A percentile compares a stretch with the other conserved stretches of the same genome.
Evolutionary conservation across 768 basidiomycete species (phyloP).

Genomic region (Thelephora ganbajun): DNA sequence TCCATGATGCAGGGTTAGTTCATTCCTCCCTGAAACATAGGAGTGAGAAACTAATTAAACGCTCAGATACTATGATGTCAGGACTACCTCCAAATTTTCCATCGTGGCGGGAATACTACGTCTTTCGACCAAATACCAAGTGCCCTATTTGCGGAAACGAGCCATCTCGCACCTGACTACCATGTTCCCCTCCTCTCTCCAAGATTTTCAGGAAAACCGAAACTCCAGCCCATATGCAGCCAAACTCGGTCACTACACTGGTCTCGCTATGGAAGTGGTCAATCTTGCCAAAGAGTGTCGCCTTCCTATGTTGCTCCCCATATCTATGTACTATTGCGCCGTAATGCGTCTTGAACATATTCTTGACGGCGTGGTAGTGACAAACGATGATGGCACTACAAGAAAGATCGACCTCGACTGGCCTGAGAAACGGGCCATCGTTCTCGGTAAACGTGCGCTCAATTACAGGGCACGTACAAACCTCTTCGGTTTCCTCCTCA

Average conservation of each 20-base stretch:
- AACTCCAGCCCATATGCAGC: background rate
- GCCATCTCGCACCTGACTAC: slow-evolving; percentile 31
- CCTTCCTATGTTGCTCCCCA: background rate
- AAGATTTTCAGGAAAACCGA: background rate
- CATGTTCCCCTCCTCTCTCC: background rate
- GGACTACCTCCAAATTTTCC: slow-evolving; percentile 27
- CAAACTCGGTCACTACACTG: background rate
- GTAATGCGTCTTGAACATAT: background rate
- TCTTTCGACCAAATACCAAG: slow-evolving; percentile 46
- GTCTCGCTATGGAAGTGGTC: background rate
- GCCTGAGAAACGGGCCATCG: background rate
- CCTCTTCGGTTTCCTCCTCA: background rate
- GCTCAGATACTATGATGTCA: background rate
- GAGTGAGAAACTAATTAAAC: background rate
- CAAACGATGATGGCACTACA: background rate
- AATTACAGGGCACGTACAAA: background rate
- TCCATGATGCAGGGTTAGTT: slow-evolving; percentile 4
- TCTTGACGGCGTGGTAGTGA: background rate
- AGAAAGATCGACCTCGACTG: background rate
- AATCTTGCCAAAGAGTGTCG: background rate
- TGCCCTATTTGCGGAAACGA: slow-evolving; percentile 34
- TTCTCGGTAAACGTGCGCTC: background rate
- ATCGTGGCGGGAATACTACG: slow-evolving; percentile 43
- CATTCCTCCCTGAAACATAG: background rate
- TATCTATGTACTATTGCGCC: background rate